Evolutionary conservation across 2,329 filamentous ascomycete species (phyloP).

Genomic region (Paradendryphiella salina): DNA sequence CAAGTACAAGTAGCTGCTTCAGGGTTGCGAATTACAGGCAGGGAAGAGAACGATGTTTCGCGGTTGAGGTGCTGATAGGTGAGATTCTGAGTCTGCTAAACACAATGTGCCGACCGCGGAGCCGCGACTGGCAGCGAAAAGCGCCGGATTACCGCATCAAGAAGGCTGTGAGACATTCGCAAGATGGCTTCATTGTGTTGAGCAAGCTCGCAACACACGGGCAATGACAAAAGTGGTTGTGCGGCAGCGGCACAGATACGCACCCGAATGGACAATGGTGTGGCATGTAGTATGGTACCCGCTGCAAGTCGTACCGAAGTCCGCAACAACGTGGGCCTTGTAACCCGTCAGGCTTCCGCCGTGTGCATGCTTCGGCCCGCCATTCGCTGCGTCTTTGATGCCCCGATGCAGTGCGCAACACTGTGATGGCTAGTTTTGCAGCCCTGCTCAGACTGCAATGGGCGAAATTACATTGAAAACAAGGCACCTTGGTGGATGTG

Average conservation of each 20-base stretch:
- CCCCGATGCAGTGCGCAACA: too few relatives aligned
- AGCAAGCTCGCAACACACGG: constrained; percentile 15
- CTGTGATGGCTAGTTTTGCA: too few relatives aligned
- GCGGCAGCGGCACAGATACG: constrained; percentile 24
- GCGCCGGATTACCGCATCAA: constrained; percentile 18
- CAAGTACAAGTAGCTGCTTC: constrained; percentile 16
- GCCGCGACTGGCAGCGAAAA: constrained; percentile 10
- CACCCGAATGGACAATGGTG: constrained; percentile 24
- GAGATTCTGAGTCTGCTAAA: constrained; percentile 21
- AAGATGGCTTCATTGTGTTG: constrained; percentile 26
- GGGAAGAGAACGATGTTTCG: constrained; percentile 15
- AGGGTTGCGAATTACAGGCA: constrained; percentile 21
- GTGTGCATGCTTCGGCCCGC: constrained; percentile 16
- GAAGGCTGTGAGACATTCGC: constrained; percentile 23
- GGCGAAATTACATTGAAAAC: constrained; percentile 18
- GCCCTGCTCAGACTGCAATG: neutral
- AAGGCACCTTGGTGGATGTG: constrained; percentile 28
- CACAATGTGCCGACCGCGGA: constrained; percentile 3
- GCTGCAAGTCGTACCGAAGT: constrained; percentile 19
- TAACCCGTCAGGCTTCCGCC: constrained; percentile 3
- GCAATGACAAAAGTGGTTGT: constrained; percentile 18
- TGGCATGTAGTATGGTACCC: constrained; percentile 17
- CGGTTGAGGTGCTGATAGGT: constrained; percentile 24
- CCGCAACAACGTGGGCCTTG: constrained; percentile 32
- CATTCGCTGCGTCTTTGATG: constrained; percentile 24